These are phyloP conservation scores for Iberis pinnata DNA, from an alignment of 345 rosid species.

Conservation along the genomic window DNA sequence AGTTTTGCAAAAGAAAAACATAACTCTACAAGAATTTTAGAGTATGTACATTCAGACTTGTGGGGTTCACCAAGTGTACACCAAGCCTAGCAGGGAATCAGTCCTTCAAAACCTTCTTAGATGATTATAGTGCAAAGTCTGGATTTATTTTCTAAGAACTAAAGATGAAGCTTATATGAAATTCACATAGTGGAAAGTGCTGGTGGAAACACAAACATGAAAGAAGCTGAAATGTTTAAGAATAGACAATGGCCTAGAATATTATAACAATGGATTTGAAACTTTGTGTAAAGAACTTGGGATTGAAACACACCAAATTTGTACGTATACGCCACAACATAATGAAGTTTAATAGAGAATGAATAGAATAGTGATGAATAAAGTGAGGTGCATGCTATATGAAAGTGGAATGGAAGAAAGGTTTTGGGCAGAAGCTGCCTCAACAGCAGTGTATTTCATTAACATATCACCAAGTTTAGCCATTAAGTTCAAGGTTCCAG, in stretches of 20 bases:
- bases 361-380: too few species aligned
- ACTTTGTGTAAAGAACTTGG: too few species aligned
- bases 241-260: not conserved
- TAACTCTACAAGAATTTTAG: not conserved
- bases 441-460: too few species aligned
- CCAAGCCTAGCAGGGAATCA: not conserved
- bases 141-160: not conserved
- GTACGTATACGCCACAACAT: too few species aligned
- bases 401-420: too few species aligned
- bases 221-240: not conserved
- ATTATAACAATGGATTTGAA: too few species aligned
- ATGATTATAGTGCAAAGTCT: not conserved
- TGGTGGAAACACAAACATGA: not conserved
- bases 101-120: not conserved
- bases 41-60: not conserved
- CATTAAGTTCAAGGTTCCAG: not conserved
- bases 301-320: too few species aligned
- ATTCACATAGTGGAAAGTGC: not conserved
- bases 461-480: not conserved
- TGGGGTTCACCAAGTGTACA: not conserved
- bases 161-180: not conserved
- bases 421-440: too few species aligned
- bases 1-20: not conserved
- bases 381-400: too few species aligned
- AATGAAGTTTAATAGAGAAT: too few species aligned